Base-by-base conservation (phyloP, 129 eudicot genomes). In the Flaveria brownii region DNA sequence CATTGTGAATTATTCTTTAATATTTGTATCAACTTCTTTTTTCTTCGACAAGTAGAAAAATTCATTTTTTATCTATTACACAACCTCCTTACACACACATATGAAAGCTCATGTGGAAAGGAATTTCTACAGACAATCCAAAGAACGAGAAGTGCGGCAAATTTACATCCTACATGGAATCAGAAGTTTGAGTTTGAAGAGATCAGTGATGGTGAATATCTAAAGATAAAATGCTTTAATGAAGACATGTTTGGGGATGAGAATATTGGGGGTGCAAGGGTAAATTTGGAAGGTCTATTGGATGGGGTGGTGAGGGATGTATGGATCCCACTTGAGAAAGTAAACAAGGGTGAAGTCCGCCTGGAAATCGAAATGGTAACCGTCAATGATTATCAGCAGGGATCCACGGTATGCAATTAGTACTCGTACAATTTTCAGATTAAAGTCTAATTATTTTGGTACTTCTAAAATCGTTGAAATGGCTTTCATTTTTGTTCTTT, bases 161-260 rank as follows among this genome's bases (percentile, higher is more conserved):
- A 83, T 23, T 52, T 91, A 69, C 86, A 84, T 42, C 93, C 97
- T 68, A 36, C 74, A 36, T 94, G 99, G 99, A 82, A 79, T 66
- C 99, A 91, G 79, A 94, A 77, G 85, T 94, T 94, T 80, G 99
- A 94, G 75, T 91, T 89, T 81, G 99, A 91, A 36, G 99, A 94
- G 84, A 84, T 94, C 41, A 77, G 82, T 26, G 96, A 86, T 63
- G 94, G 88, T 77, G 99, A 94, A 68, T 94, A 94, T 79, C 83
- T 94, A 43, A 91, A 84, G 84, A 67, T 94, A 84, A 91, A 88
- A 77, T 89, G 97, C 76, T 87, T 33, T 39, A 78, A 72, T 8
- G 99, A 89, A 78, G 97, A 94, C 52, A 86, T 85, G 39, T 86
- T 94, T 74, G 83, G 87, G 15, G 97, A 94, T 80, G 99, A 94